Base-by-base conservation (phyloP, 2,329 filamentous ascomycete genomes). In the Dactylonectria macrodidyma region DNA sequence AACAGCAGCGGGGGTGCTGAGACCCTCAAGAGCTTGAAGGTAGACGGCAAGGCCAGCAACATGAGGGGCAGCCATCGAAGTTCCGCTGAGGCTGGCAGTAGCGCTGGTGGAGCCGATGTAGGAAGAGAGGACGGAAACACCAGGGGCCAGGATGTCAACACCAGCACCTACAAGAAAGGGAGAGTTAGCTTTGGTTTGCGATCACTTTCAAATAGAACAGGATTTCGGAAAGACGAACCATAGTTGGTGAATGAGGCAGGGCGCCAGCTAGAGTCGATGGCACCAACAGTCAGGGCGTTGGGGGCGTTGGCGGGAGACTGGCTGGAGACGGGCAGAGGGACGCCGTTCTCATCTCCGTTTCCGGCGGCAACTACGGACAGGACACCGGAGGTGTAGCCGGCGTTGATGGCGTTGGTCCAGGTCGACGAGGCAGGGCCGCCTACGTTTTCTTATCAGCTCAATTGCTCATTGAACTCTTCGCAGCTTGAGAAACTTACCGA, bases 191-290 rank as follows among this genome's bases (percentile, higher is more conserved):
- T 54, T 54, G 26, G 26, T 3, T 38, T 10, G 14, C 24, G 6
- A 3, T 22, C 14, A 3, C 8, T 63, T 68, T 48, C 56, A 60
- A 5, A 11, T 8, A 26, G 12, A 7, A 10, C 3, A 41, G 19
- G 12, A 34, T 12, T 11, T 22, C 3, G 24, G 46, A 11, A 50
- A n/a, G 1, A 57, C 36, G 66, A 46, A 38, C 83, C 84, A 66
- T 81, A 88, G 82, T 88, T 88, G 76, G 84, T 86, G 79, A 82
- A 87, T 34, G 74, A 76, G 62, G 85, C 80, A 44, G 79, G 78
- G 60, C 74, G 69, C 71, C 86, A 83, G 62, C 66, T 72, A 22
- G 64, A 72, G 70, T 81, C 78, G 51, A 81, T 82, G 47, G 86
- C 83, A 59, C 83, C 86, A 51, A 88, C 85, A 5, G 86, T 88